Evolutionary conservation across 225 moss, liverwort and hornwort genomes (phyloP), one percentile per base, ranked within the genome.

Genomic region (Pseudisothecium myosuroides): DNA sequence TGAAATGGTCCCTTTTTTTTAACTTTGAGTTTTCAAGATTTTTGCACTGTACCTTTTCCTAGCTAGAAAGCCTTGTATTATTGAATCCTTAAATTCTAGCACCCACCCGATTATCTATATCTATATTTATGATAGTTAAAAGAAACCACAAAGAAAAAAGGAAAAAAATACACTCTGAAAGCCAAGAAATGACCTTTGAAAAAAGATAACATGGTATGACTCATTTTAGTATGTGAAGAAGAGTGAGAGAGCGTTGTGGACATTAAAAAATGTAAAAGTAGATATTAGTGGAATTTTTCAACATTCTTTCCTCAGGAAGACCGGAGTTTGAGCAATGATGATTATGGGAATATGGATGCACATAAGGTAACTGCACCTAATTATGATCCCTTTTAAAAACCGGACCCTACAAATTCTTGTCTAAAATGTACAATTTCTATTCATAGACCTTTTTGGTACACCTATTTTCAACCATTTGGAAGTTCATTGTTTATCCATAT

Each of bases 51-150:
- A 6, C 28, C 39, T 45, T 45, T 0, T 1, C 9, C 3, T 45
- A 73, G 45, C 14, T 0, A 14, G 0, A 73, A 45, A 39, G 28
- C 0, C 3, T 0, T 45, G 2, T 17, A 1, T 45, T 28, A 5
- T 29, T 73, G 28, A 28, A 45, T 43, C 17, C 10, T 73, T 45
- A 6, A 45, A 45, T 41, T 10, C 27, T 6, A 28, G 6, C 27
- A 72, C 27, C 5, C 9, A 43, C 10, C 1, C 1, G 2, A 43
- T 5, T 45, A 45, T 45, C 12, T 17, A 3, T 41, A 26, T 71
- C 5, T 23, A 14, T 39, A 13, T 32, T 2, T 71, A 8, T 19
- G 12, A 67, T 9, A 15, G 15, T 27, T 24, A n/a, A 71, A 15
- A 2, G n/a, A 9, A 71, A n/a, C 7, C 6, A 15, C 9, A 16